Base-by-base conservation (phyloP, 108 stramenopile species). In the Skeletonema marinoi region DNA sequence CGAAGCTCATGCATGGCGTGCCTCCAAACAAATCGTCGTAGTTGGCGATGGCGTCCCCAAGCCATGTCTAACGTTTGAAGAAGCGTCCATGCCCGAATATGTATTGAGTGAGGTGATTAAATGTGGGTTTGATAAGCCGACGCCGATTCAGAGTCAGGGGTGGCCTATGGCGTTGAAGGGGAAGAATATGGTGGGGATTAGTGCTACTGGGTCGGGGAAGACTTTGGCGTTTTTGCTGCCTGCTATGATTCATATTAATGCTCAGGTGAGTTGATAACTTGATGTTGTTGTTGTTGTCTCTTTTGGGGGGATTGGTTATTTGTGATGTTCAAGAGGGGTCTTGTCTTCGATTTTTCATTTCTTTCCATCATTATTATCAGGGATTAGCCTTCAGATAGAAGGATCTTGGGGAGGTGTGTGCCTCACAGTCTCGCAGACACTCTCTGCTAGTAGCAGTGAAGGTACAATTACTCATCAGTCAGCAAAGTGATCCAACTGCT, bases 121-220 rank as follows among this genome's bases (percentile, higher is more conserved):
- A 80, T 92, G 92, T 30, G 99, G 99, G 16, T 99, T 98, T 78
- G 88, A 93, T 8, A 87, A 84, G 70, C 99, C 99, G 0, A 97
- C 99, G 39, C 98, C 99, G 4, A 99, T 99, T 67, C 99, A 99
- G 92, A 86, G 89, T 32, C 98, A 99, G 75, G 98, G 98, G 16
- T 99, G 98, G 98, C 99, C 99, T n/a, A 98, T 99, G 96, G 99
- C 98, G 0, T 73, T 99, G 46, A 88, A 93, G 66, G 98, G 98
- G 31, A 88, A 92, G 48, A 98, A 99, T 80, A 97, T 98, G 90
- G 98, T 99, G 32, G 98, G 98, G 31, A 91, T 99, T 56, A 85
- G 88, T 21, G 93, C 95, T 32, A 99, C 99, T 0, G 99, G 99
- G 17, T 87, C 87, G 60, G 99, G 98, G 13, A 99, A 98, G 87